A percentile compares a stretch with the other conserved stretches of the same genome.
Conservation (phyloP, 495 filamentous ascomycete genomes). For the Neurospora tetrasperma region DNA sequence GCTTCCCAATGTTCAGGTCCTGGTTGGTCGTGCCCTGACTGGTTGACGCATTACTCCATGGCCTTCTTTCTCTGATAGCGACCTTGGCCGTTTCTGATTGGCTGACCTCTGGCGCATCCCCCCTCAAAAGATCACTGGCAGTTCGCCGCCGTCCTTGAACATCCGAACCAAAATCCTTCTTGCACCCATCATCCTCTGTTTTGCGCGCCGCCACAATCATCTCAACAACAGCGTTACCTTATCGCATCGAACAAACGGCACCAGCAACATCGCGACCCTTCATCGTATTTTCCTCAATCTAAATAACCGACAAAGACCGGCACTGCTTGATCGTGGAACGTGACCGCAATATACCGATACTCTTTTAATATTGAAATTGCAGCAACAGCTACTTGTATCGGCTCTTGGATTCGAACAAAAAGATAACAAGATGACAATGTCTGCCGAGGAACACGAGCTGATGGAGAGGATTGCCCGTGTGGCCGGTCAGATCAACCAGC, state of each 20-base stretch:
- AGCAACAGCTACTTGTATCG: not conserved
- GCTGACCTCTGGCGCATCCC: not conserved
- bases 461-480: slow-evolving; percentile 66
- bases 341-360: not conserved
- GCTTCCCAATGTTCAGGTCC: not conserved
- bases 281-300: not conserved
- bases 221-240: not conserved
- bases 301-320: not conserved
- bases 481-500: slow-evolving; percentile 74
- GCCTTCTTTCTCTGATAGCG: slow-evolving; percentile 1
- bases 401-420: slow-evolving; percentile 7
- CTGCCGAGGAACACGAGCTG: slow-evolving; percentile 63
- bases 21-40: not conserved
- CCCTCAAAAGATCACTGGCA: not conserved
- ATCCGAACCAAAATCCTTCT: not conserved
- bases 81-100: not conserved
- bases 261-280: not conserved
- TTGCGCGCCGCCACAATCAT: not conserved
- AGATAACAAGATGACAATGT: slow-evolving; percentile 39
- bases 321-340: not conserved
- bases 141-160: not conserved
- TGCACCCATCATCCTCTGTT: not conserved
- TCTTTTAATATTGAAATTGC: not conserved
- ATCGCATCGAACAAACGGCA: not conserved
- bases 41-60: not conserved